phyloP scores from a whole-genome alignment of 2,329 filamentous ascomycete species.

The Zalaria sp. region DNA sequence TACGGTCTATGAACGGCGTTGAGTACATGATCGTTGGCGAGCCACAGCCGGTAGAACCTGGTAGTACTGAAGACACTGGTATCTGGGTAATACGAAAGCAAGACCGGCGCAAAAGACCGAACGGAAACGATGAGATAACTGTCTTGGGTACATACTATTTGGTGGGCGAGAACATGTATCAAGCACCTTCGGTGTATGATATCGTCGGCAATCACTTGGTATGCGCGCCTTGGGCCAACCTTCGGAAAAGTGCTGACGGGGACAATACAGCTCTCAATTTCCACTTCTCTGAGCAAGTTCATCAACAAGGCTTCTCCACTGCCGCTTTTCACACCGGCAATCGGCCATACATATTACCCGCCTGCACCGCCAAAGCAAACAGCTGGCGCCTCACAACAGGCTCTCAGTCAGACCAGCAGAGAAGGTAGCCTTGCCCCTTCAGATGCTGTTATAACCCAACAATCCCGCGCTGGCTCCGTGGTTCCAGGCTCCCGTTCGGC shows the following conservation, averaged over 20 bases:
- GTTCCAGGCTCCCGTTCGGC: slow-evolving; percentile 1
- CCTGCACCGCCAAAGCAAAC: slow-evolving; percentile 24
- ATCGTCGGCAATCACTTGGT: slow-evolving; percentile 30
- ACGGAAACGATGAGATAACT: slow-evolving; percentile 33
- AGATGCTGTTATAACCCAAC: neutral
- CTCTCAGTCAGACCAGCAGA: slow-evolving; percentile 25
- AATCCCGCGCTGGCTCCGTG: neutral
- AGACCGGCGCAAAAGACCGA: slow-evolving; percentile 28
- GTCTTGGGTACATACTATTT: slow-evolving; percentile 46
- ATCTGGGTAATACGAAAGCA: slow-evolving; percentile 49
- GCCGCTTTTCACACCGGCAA: slow-evolving; percentile 42
- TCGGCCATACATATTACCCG: slow-evolving; percentile 45
- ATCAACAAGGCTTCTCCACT: slow-evolving; percentile 39
- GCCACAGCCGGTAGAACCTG: slow-evolving; percentile 31
- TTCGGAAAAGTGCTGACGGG: neutral
- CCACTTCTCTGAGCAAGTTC: slow-evolving; percentile 41
- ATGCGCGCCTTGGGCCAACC: neutral
- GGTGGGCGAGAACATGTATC: slow-evolving; percentile 45
- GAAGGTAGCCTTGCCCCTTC: slow-evolving; percentile 27
- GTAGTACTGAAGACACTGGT: slow-evolving; percentile 22
- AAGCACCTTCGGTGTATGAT: slow-evolving; percentile 46
- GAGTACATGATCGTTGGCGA: slow-evolving; percentile 48
- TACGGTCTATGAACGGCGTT: slow-evolving; percentile 41
- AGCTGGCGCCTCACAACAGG: slow-evolving; percentile 17
- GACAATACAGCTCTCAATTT: slow-evolving; percentile 35